Evolutionary conservation across 108 stramenopile genomes (phyloP).

Genomic region (Aureococcus anophagefferens): DNA sequence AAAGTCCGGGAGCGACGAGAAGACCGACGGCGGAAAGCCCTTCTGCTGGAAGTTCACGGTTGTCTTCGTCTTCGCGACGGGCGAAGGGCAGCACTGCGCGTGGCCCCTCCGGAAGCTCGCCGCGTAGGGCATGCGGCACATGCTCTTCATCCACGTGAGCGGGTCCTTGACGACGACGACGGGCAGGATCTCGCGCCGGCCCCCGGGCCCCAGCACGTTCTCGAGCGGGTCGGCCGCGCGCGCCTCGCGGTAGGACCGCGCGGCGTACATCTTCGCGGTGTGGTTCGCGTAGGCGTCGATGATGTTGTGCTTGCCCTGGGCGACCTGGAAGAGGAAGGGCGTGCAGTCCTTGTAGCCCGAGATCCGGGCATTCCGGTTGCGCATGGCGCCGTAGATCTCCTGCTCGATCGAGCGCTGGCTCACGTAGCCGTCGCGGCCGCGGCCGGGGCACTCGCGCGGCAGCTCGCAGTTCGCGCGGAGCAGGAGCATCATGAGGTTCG

Average conservation of each 20-base stretch:
- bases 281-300: constrained; percentile 37
- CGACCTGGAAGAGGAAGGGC: constrained; percentile 34
- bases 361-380: not conserved
- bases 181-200: constrained; percentile 42
- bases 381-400: not conserved
- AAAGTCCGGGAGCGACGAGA: constrained; percentile 46
- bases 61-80: not conserved
- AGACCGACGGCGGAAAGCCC: constrained; percentile 20
- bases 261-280: constrained; percentile 22
- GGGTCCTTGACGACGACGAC: constrained; percentile 74
- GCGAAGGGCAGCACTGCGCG: constrained; percentile 5
- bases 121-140: constrained; percentile 50
- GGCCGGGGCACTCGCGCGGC: not conserved
- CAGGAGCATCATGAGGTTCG: constrained; percentile 60
- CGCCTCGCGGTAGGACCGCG: no score
- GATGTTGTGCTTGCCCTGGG: constrained; percentile 76
- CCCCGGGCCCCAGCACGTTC: constrained; percentile 3
- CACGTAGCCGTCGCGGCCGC: not conserved
- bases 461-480: constrained; percentile 52
- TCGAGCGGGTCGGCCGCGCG: no score
- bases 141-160: constrained; percentile 67
- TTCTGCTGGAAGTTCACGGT: not conserved
- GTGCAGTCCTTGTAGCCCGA: not conserved
- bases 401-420: not conserved
- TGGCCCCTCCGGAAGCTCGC: constrained; percentile 20